Evolutionary conservation across 139 green algal genomes (phyloP).

Genomic region (Edaphochlamys debaryana): DNA sequence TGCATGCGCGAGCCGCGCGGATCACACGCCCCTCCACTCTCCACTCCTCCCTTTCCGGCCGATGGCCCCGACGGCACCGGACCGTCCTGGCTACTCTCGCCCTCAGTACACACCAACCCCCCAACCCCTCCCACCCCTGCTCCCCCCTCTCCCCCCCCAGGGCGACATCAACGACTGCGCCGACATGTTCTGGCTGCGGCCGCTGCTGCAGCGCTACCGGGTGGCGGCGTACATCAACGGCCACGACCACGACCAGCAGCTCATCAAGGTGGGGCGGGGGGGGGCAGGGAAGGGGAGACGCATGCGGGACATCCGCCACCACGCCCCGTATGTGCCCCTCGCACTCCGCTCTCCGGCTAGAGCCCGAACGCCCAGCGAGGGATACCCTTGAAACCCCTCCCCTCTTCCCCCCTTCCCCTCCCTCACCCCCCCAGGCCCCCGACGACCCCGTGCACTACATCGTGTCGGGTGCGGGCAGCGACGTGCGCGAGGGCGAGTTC

Average conservation of each 20-base stretch:
- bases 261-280: conserved; percentile 46
- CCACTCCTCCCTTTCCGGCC: too few relatives aligned
- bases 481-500: conserved; percentile 36
- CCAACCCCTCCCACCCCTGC: too few relatives aligned
- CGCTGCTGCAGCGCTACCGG: conserved; percentile 55
- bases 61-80: background rate
- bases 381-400: background rate
- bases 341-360: too few relatives aligned
- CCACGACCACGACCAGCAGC: conserved; percentile 82
- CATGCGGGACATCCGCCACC: too few relatives aligned
- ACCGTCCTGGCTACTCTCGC: background rate
- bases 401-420: background rate
- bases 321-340: too few relatives aligned
- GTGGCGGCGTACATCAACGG: conserved; percentile 70
- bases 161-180: conserved; percentile 34
- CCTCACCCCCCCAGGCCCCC: background rate
- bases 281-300: too few relatives aligned
- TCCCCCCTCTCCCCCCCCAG: background rate
- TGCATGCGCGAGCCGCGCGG: too few relatives aligned
- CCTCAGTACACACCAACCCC: background rate
- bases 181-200: conserved; percentile 61
- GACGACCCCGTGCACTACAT: conserved; percentile 42
- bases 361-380: too few relatives aligned
- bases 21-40: too few relatives aligned
- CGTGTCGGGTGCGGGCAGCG: conserved; percentile 49